These are phyloP conservation scores for Apophysomyces ossiformis DNA, from an alignment of 371 early-diverging fungal genomes.

Conservation along the genomic window DNA sequence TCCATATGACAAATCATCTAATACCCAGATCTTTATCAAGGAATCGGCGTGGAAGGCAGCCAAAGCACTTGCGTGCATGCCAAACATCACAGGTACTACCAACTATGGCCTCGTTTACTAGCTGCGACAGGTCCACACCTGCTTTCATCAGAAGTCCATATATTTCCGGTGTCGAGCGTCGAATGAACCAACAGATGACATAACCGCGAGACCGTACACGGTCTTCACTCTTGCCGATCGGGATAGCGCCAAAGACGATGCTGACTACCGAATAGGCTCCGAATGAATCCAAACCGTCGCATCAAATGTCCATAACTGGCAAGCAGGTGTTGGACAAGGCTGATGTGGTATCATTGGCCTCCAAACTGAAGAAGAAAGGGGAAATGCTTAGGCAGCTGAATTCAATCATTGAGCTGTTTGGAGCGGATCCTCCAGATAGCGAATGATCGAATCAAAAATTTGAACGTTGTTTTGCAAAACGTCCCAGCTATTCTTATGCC, in stretches of 20 bases:
- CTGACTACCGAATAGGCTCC: background rate
- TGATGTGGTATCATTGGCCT: background rate
- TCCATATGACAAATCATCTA: background rate
- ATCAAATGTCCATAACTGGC: background rate
- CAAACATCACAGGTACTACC: background rate
- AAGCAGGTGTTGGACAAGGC: background rate
- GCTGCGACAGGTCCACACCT: background rate
- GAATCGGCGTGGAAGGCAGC: background rate
- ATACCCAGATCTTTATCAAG: background rate
- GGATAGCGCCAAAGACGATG: background rate
- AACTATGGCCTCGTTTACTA: background rate
- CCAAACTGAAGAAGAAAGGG: background rate
- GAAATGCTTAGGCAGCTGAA: background rate
- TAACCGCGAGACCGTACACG: background rate
- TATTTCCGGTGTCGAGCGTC: background rate
- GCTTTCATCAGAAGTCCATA: background rate
- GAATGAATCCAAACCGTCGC: background rate
- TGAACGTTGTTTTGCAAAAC: no score
- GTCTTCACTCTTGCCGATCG: background rate
- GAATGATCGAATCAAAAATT: no score
- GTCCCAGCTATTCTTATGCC: no score
- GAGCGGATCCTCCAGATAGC: no score
- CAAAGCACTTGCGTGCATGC: background rate
- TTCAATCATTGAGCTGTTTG: no score
- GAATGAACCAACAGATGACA: background rate